Base-by-base conservation (phyloP, 768 basidiomycete genomes). In the Termitomyces sp. region DNA sequence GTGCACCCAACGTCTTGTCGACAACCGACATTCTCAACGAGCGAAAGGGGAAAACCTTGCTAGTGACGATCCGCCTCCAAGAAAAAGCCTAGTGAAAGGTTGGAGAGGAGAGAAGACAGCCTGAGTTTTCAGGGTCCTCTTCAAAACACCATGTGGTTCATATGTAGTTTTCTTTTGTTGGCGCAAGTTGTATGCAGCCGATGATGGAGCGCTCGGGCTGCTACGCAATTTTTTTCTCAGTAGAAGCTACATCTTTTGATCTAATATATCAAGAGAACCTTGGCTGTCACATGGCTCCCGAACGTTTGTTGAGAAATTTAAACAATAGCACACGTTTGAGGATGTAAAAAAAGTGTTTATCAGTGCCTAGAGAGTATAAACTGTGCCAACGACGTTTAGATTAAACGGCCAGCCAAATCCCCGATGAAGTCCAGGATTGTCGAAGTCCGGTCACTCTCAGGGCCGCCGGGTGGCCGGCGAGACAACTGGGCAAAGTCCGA, bases 1-100 rank as follows among this genome's bases (percentile, higher is more conserved):
- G 70, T 18, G 86, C 85, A 38, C 87, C 87, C 16, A 88, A 76
- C 1, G 86, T 87, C 64, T 74, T 77, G 57, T 77, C 69, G 55
- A 80, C 67, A 49, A 32, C 36, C 46, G 62, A 58, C 62, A 63
- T 63, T 49, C 55, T 56, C 50, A 47, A 57, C 48, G 44, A 54
- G 44, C 49, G 48, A 53, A 43, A 56, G 35, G 41, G 44, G 16
- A 4, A 41, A 50, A 49, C 32, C 56, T 46, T 20, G 46, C 36
- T 35, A 38, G 23, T 50, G 16, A 9, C 54, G 2, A 53, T 49
- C 35, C 36, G 23, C 51, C 50, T 44, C 41, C 35, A 47, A 23
- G 38, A 23, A 32, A 57, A 41, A 52, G 23, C 50, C 50, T 33
- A 41, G 20, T 51, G 9, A 58, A 40, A 50, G 10, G 35, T 20